These are phyloP conservation scores for Astraeus odoratus DNA, from an alignment of 768 basidiomycete species.

Conservation along the genomic window DNA sequence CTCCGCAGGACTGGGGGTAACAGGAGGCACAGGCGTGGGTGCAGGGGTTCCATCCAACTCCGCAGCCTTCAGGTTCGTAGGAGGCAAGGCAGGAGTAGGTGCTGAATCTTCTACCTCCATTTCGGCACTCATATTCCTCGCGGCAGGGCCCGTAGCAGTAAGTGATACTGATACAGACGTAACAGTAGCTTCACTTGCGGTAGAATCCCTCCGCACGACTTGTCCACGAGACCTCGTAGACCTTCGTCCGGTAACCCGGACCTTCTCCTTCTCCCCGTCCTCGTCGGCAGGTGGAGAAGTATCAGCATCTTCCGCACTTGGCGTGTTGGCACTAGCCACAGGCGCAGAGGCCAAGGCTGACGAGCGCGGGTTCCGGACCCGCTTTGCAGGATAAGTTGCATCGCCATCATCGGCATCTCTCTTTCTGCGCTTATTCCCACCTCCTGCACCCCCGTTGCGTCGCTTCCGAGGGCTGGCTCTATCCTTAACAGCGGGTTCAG, in stretches of 20 bases:
- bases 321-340: constrained; percentile 15
- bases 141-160: constrained; percentile 17
- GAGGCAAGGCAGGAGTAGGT: background rate
- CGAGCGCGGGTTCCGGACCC: constrained; percentile 47
- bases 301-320: background rate
- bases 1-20: background rate
- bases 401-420: constrained; percentile 58
- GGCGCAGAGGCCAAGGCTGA: constrained; percentile 15
- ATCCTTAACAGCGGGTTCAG: constrained; percentile 25
- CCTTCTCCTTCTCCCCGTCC: constrained; percentile 29
- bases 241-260: constrained; percentile 33
- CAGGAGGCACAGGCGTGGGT: background rate
- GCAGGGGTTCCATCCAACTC: background rate
- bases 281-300: background rate
- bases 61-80: background rate
- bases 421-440: constrained; percentile 49
- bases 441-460: constrained; percentile 31
- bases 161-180: constrained; percentile 30
- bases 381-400: constrained; percentile 65
- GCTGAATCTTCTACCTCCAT: background rate
- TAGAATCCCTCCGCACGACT: constrained; percentile 41
- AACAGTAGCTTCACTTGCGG: constrained; percentile 41
- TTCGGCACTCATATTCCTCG: background rate
- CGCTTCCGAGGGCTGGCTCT: constrained; percentile 48
- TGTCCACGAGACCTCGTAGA: constrained; percentile 40